Evolutionary conservation across 148 eudicot species (phyloP), one percentile per base, ranked within the genome.

Genomic region (Persicaria tinctoria): DNA sequence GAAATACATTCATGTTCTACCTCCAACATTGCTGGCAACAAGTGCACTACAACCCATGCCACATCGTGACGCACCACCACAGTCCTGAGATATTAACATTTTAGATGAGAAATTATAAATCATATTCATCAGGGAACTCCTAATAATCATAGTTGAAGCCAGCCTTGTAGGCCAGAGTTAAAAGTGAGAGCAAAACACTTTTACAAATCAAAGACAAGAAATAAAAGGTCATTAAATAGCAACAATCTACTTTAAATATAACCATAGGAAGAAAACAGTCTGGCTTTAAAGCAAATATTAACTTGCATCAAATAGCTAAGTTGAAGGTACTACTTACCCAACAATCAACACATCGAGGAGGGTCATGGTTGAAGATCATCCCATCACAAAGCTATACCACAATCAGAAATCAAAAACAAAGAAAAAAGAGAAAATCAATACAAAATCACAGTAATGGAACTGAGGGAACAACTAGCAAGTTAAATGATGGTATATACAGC

Each of bases 11-110:
- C 53, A 76, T 46, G 48, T 10, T 73, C 78, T 79, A 93, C 97
- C 98, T 80, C 80, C 87, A 79, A 81, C 79, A 55, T 85, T 84
- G 84, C 86, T 80, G 20, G 94, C 82, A 66, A 88, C 89, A 75
- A 93, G 86, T 18, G 97, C 97, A 82, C 91, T 91, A 80, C 98
- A 93, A 59, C 91, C 92, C 89, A 88, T 86, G 70, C 98, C 97
- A 78, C 98, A 93, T 20, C 77, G 91, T 76, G 88, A 84, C 70
- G 89, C 78, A 62, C 97, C 97, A 73, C 98, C 93, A 81, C 98
- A 93, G 56, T 83, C 97, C 98, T 93, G 78, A 78, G 75, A 75
- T 55, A 77, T 50, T 8, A 8, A 41, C 70, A 41, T 41, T 66
- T 38, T 66, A 41, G 47, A 66, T 66, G 47, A 66, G 48, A 66